Base-by-base conservation (phyloP, 257 asterid species). In the Solanum virginianum region DNA sequence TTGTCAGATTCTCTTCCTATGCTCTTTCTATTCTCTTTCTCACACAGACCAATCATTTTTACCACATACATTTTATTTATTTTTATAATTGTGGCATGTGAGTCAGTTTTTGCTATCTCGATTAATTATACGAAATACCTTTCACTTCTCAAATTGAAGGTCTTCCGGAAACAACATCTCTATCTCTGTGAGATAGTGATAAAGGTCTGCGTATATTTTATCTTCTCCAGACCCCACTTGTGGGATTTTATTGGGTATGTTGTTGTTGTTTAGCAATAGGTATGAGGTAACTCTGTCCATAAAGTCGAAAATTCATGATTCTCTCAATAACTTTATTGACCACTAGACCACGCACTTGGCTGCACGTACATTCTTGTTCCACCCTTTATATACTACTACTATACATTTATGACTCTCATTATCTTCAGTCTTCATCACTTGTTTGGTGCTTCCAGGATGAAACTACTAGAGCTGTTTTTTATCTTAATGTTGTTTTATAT, bases 1-100 rank as follows among this genome's bases (percentile, higher is more conserved):
- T 81, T 87, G 89, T 83, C 95, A 89, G 89, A 83, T 43, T 85
- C 75, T 81, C 81, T 63, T 72, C 80, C 87, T 82, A 56, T 49
- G 54, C 84, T 39, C 72, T 70, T 60, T 71, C 80, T 32, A 81
- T 88, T 81, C 54, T 45, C 72, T 43, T 49, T 4, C 51, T 87
- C 84, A 54, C 85, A 68, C 62, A 51, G 75, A 66, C 86, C 87
- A 81, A 82, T 24, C 87, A 82, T 81, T 82, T 85, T 56, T 85
- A 57, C 77, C 69, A 18, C 81, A 24, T 66, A 47, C 71, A 36
- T 36, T 47, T 59, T 20, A 36, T 4, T 20, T 8, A 1, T 20
- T 20, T 9, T 59, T 20, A 59, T 59, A 20, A 59, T 59, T 4
- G 14, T 20, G 14, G 1, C 20, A 4, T 36, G 6, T 8, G 5